These are phyloP conservation scores for Arthromyces matolae DNA, from an alignment of 768 basidiomycete species.

Conservation along the genomic window DNA sequence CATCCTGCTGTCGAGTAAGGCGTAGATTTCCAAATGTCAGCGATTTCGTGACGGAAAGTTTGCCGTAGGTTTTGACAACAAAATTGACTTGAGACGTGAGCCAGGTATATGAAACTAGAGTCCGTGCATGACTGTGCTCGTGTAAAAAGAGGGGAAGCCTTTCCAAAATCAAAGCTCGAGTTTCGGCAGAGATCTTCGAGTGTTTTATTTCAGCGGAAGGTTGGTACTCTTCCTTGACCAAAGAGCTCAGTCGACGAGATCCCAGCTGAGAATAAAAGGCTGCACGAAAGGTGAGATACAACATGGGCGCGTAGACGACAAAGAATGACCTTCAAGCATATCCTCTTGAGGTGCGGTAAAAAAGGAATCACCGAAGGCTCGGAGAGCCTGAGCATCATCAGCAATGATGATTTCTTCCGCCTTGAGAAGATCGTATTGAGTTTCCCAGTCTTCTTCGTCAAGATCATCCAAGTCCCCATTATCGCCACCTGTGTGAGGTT, in stretches of 20 bases:
- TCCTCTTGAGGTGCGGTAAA: slow-evolving; percentile 88
- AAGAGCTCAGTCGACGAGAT: slow-evolving; percentile 62
- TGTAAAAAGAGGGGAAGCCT: slow-evolving; percentile 88
- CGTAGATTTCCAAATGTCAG: slow-evolving; percentile 50
- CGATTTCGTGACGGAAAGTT: slow-evolving; percentile 58
- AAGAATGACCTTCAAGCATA: slow-evolving; percentile 69
- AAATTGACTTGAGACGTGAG: slow-evolving; percentile 62
- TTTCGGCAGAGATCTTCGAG: slow-evolving; percentile 46
- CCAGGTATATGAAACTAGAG: slow-evolving; percentile 63
- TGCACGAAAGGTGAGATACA: slow-evolving; percentile 21
- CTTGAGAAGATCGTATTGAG: slow-evolving; percentile 65
- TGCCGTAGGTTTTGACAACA: slow-evolving; percentile 63
- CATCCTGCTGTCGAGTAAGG: slow-evolving; percentile 55
- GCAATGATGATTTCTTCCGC: slow-evolving; percentile 75
- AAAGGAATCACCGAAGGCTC: slow-evolving; percentile 72
- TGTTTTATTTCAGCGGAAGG: slow-evolving; percentile 48
- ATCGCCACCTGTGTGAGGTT: slow-evolving; percentile 31
- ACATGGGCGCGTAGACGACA: neutral
- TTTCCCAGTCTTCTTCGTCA: slow-evolving; percentile 75
- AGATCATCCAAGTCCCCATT: slow-evolving; percentile 35
- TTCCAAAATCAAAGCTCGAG: slow-evolving; percentile 67
- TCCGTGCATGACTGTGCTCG: slow-evolving; percentile 72
- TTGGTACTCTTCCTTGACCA: slow-evolving; percentile 78
- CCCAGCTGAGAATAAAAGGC: slow-evolving; percentile 79
- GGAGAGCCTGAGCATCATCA: slow-evolving; percentile 80